A percentile compares a stretch with the other conserved stretches of the same genome.
These are phyloP conservation scores for Arthrobotrys sinensis DNA, from an alignment of 2,329 filamentous ascomycete species.

Conservation along the genomic window DNA sequence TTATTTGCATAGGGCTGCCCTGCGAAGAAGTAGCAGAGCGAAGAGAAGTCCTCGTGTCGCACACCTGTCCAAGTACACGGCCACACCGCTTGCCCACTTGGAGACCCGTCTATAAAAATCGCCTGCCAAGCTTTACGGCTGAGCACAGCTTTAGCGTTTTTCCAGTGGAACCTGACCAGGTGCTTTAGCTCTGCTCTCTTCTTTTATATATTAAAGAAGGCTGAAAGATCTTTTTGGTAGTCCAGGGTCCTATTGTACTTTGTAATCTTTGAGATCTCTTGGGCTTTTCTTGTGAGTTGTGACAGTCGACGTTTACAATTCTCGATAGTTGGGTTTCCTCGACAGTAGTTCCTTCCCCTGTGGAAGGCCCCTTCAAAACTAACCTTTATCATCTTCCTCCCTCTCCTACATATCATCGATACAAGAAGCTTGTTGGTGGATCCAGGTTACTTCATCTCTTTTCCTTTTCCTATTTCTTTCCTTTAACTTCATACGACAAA, in stretches of 20 bases:
- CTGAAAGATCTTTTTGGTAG: constrained; percentile 31
- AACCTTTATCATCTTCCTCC: constrained; percentile 2
- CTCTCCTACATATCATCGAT: constrained; percentile 1
- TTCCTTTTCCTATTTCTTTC: constrained; percentile 25
- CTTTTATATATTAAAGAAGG: constrained; percentile 57
- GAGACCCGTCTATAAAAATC: constrained; percentile 39
- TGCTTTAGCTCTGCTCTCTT: constrained; percentile 3
- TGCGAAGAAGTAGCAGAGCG: constrained; percentile 8
- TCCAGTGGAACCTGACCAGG: constrained; percentile 22
- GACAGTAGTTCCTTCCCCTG: constrained; percentile 43
- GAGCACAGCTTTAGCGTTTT: constrained; percentile 54
- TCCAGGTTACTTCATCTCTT: not conserved
- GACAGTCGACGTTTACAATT: constrained; percentile 16
- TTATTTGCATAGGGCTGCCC: constrained; percentile 57
- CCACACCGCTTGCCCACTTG: constrained; percentile 43
- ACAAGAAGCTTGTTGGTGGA: constrained; percentile 26
- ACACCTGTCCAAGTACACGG: constrained; percentile 47
- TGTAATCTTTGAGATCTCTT: constrained; percentile 54
- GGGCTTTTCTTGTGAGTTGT: constrained; percentile 35
- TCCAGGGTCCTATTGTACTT: constrained; percentile 49
- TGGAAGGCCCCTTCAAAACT: constrained; percentile 23
- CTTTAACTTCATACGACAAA: constrained; percentile 40
- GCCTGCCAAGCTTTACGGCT: constrained; percentile 61
- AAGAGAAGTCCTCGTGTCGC: constrained; percentile 21
- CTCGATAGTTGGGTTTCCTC: constrained; percentile 36